Evolutionary conservation across 208 protist genomes (phyloP).

Genomic region (Herpetomonas muscarum): DNA sequence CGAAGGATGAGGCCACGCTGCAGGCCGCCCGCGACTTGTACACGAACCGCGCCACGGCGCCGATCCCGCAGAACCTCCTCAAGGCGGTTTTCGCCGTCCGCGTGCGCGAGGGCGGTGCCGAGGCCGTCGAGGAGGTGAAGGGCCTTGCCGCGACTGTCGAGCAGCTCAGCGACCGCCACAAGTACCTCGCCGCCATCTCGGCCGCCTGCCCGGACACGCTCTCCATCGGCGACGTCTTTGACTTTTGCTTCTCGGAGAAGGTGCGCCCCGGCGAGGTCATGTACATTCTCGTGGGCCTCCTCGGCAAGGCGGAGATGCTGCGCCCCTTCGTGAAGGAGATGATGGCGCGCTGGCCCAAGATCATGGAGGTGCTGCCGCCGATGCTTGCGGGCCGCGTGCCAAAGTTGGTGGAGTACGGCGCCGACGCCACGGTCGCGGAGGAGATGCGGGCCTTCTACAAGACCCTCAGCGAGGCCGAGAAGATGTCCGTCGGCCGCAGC

Average conservation of each 20-base stretch:
- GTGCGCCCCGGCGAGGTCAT: constrained; percentile 59
- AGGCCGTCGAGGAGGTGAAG: constrained; percentile 49
- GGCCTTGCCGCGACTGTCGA: constrained; percentile 27
- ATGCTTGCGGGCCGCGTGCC: constrained; percentile 46
- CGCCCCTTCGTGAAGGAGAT: constrained; percentile 34
- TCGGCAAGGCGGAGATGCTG: constrained; percentile 16
- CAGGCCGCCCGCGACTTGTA: constrained; percentile 36
- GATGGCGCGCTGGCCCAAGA: constrained; percentile 26
- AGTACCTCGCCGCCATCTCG: constrained; percentile 45
- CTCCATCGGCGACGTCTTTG: constrained; percentile 42
- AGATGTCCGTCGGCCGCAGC: constrained; percentile 32
- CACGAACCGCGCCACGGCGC: neutral
- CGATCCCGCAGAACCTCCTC: constrained; percentile 42
- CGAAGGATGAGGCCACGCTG: constrained; percentile 24
- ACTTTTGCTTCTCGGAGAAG: constrained; percentile 62
- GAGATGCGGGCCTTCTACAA: constrained; percentile 47
- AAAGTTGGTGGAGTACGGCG: constrained; percentile 39
- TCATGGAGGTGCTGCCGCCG: constrained; percentile 44
- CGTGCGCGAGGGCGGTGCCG: constrained; percentile 30
- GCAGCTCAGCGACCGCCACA: constrained; percentile 43
- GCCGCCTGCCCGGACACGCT: constrained; percentile 18
- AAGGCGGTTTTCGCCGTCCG: constrained; percentile 35
- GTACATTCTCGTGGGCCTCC: constrained; percentile 43
- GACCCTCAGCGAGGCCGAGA: constrained; percentile 29
- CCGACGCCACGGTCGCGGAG: constrained; percentile 27